phyloP scores from a whole-genome alignment of 2,329 filamentous ascomycete genomes.

The Colletotrichum orbiculare region DNA sequence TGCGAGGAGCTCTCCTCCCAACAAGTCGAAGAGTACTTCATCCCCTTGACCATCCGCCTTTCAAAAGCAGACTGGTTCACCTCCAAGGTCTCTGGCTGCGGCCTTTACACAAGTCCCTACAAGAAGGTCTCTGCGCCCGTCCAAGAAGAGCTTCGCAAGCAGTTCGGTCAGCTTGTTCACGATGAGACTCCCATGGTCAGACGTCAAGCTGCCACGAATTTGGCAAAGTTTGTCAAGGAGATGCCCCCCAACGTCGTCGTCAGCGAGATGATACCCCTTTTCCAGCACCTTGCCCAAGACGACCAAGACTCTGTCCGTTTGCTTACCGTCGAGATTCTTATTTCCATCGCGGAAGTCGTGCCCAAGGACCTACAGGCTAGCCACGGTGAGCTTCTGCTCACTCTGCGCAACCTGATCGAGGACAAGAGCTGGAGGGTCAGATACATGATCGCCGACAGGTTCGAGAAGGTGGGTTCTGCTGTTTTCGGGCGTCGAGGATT shows the following conservation, averaged over 20 bases:
- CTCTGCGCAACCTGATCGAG: conserved; percentile 92
- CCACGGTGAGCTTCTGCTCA: conserved; percentile 91
- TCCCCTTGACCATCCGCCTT: conserved; percentile 92
- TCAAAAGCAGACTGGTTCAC: conserved; percentile 99
- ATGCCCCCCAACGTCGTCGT: conserved; percentile 93
- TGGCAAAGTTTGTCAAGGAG: conserved; percentile 97
- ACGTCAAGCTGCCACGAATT: conserved; percentile 94
- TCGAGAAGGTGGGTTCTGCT: conserved; percentile 80
- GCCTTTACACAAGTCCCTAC: conserved; percentile 94
- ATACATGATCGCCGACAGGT: conserved; percentile 99
- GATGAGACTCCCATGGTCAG: conserved; percentile 99
- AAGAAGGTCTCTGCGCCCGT: conserved; percentile 87
- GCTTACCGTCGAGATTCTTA: conserved; percentile 94
- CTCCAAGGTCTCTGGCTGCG: conserved; percentile 97
- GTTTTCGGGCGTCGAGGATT: conserved; percentile 33
- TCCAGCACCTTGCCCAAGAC: conserved; percentile 95
- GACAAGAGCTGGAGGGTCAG: conserved; percentile 99
- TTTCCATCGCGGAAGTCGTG: conserved; percentile 95
- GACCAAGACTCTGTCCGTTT: conserved; percentile 98
- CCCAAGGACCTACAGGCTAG: conserved; percentile 98
- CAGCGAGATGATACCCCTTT: conserved; percentile 98
- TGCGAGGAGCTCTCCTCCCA: conserved; percentile 89
- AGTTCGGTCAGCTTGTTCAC: conserved; percentile 93
- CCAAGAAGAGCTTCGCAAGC: conserved; percentile 90
- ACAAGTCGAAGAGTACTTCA: conserved; percentile 97